Conservation (phyloP, 805 yeast genomes). For the Spathaspora girioi region DNA sequence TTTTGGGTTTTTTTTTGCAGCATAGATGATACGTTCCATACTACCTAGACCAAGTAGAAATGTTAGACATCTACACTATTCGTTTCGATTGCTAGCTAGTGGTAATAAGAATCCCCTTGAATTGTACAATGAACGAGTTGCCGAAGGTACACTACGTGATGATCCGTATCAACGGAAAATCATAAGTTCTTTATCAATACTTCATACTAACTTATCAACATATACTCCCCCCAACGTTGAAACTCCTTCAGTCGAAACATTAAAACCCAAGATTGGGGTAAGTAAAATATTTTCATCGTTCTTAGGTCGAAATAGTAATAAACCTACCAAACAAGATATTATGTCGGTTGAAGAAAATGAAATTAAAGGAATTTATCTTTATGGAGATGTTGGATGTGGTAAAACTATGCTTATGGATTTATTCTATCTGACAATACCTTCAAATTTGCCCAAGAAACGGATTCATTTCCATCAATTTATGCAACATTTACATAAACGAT, state of each 20-base stretch:
- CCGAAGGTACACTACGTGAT: slow-evolving; percentile 52
- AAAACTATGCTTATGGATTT: slow-evolving; percentile 98
- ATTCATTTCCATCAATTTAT: slow-evolving; percentile 96
- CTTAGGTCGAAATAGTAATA: slow-evolving; percentile 6
- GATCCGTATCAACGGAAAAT: slow-evolving; percentile 81
- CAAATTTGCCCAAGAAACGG: slow-evolving; percentile 70
- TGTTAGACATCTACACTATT: neutral
- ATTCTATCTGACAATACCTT: slow-evolving; percentile 81
- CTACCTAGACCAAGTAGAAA: neutral
- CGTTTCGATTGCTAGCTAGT: neutral
- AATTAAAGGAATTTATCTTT: slow-evolving; percentile 83
- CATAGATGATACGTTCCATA: neutral
- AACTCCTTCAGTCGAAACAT: slow-evolving; percentile 48
- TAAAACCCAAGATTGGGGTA: slow-evolving; percentile 49
- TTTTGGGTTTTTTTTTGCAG: neutral
- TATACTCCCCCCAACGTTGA: slow-evolving; percentile 64
- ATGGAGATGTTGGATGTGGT: slow-evolving; percentile 98
- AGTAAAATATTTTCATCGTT: slow-evolving; percentile 27
- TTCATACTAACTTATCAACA: slow-evolving; percentile 50
- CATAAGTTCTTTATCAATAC: slow-evolving; percentile 53
- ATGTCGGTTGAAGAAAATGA: slow-evolving; percentile 20
- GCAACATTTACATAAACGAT: slow-evolving; percentile 87
- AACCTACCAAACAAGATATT: neutral
- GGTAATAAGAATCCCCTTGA: slow-evolving; percentile 42
- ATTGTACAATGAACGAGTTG: slow-evolving; percentile 48